Evolutionary conservation across 805 yeast genomes (phyloP).

Genomic region (Debaryomyces castellii): DNA sequence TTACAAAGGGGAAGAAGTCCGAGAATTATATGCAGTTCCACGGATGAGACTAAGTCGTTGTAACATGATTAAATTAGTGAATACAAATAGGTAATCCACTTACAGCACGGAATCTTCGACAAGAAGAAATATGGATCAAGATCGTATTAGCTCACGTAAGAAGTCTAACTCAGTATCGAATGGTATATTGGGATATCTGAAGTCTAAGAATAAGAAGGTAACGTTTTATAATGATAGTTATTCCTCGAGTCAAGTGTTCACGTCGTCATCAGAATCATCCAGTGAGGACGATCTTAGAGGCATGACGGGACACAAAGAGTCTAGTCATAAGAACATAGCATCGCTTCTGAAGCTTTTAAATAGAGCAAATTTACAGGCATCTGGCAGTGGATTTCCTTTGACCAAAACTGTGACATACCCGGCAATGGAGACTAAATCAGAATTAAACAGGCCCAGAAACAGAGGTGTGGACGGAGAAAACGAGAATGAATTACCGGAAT

Average conservation of each 20-base stretch:
- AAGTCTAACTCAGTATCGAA: constrained; percentile 17
- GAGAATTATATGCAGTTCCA: not conserved
- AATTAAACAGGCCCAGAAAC: constrained; percentile 12
- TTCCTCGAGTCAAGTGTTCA: constrained; percentile 6
- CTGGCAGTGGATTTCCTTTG: constrained; percentile 7
- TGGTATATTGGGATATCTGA: constrained; percentile 11
- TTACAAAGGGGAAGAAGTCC: not conserved
- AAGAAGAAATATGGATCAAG: not conserved
- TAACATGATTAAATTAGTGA: not conserved
- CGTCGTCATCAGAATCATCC: constrained; percentile 7
- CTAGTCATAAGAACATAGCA: not conserved
- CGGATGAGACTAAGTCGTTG: not conserved
- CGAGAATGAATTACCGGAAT: constrained; percentile 44
- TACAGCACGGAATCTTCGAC: not conserved
- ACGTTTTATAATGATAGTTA: constrained; percentile 12
- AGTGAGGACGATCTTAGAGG: constrained; percentile 7
- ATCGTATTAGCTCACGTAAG: constrained; percentile 3
- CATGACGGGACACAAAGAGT: not conserved
- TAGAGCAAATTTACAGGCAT: not conserved
- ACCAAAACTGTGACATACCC: constrained; percentile 17
- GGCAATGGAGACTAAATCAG: constrained; percentile 10
- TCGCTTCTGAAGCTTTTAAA: not conserved
- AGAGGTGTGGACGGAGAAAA: constrained; percentile 7
- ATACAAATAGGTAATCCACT: not conserved
- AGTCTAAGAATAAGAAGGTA: constrained; percentile 11